Conservation (phyloP, 805 yeast genomes). For the Metschnikowia matae region DNA sequence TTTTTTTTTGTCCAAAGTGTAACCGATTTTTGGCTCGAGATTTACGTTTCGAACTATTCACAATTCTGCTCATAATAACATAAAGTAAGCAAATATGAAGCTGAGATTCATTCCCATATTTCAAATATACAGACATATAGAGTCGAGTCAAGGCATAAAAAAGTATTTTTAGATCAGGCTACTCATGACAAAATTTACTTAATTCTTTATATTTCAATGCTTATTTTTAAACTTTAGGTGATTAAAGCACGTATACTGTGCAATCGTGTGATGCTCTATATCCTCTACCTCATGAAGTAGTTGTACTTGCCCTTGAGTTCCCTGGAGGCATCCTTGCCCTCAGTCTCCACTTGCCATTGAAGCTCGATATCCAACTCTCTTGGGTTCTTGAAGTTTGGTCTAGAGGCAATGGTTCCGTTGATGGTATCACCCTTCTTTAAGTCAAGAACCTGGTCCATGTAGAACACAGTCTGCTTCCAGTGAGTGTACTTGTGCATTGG, state of each 20-base stretch:
- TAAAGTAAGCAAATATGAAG: background rate
- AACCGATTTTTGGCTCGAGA: background rate
- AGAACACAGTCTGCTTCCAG: slow-evolving; percentile 98
- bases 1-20: background rate
- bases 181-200: background rate
- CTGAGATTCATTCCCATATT: no score
- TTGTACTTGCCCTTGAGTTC: slow-evolving; percentile 55
- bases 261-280: background rate
- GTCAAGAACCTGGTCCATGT: slow-evolving; percentile 75
- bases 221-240: background rate
- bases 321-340: slow-evolving; percentile 46
- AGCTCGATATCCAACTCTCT: slow-evolving; percentile 86
- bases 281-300: slow-evolving; percentile 62
- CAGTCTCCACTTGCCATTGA: slow-evolving; percentile 48
- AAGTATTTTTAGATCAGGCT: background rate
- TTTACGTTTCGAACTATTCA: background rate
- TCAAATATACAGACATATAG: no score
- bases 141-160: background rate
- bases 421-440: slow-evolving; percentile 72
- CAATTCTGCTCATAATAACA: background rate
- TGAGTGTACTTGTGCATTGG: slow-evolving; percentile 93
- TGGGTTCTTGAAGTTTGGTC: slow-evolving; percentile 76
- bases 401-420: slow-evolving; percentile 65
- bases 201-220: background rate
- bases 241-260: background rate